Conservation (phyloP, 768 basidiomycete species). For the Suillus plorans region DNA sequence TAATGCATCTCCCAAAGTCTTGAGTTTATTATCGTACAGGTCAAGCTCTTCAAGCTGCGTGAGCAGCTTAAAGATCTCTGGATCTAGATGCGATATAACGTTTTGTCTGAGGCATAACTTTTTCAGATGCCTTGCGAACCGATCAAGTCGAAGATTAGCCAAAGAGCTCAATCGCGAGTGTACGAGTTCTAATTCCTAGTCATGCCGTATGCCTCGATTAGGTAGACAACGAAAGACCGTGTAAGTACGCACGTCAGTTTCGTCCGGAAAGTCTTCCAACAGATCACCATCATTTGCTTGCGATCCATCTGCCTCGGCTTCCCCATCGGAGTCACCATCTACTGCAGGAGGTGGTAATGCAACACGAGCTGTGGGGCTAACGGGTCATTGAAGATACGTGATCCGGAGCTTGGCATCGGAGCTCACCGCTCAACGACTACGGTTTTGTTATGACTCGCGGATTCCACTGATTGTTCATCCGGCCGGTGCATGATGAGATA, state of each 20-base stretch:
- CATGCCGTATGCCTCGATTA: background rate
- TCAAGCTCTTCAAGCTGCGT: conserved; percentile 84
- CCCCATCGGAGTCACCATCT: conserved; percentile 33
- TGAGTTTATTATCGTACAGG: conserved; percentile 94
- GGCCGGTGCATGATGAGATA: conserved; percentile 1
- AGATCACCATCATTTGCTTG: conserved; percentile 55
- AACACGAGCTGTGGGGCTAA: conserved; percentile 43
- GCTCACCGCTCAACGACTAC: conserved; percentile 28
- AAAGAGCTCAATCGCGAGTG: conserved; percentile 77
- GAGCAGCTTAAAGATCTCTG: conserved; percentile 66
- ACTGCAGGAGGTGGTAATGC: conserved; percentile 36
- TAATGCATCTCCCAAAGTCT: conserved; percentile 66
- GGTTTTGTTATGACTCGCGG: conserved; percentile 20
- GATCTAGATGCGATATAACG: conserved; percentile 68
- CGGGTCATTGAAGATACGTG: conserved; percentile 2
- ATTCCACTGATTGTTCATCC: conserved; percentile 4
- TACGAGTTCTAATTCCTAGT: conserved; percentile 83
- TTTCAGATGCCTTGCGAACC: conserved; percentile 71
- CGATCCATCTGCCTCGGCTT: conserved; percentile 42
- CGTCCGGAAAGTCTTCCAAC: conserved; percentile 76
- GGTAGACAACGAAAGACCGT: conserved; percentile 4
- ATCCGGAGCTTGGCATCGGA: background rate
- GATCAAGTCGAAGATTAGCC: conserved; percentile 60
- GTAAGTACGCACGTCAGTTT: conserved; percentile 64
- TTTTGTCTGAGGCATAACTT: conserved; percentile 88